These are phyloP conservation scores for Cordyceps cateniannulata DNA, from an alignment of 2,329 filamentous ascomycete genomes.

Conservation along the genomic window DNA sequence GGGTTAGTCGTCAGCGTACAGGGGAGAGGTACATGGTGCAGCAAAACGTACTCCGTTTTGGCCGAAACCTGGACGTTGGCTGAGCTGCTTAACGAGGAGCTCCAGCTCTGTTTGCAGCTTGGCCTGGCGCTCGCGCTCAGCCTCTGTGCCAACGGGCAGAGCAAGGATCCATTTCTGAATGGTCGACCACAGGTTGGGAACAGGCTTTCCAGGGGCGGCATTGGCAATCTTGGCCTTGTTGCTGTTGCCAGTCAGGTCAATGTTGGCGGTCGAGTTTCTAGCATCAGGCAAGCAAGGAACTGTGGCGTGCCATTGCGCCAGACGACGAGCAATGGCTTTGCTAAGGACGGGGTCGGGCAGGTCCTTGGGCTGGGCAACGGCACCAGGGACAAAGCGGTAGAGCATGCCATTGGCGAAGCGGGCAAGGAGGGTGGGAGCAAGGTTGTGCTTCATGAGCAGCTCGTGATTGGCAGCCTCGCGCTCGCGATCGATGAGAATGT, in stretches of 20 bases:
- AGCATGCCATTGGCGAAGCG: constrained; percentile 95
- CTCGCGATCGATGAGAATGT: constrained; percentile 92
- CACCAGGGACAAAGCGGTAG: constrained; percentile 83
- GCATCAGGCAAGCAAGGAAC: constrained; percentile 49
- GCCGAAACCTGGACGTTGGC: constrained; percentile 70
- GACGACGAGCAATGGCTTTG: constrained; percentile 71
- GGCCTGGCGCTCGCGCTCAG: constrained; percentile 60
- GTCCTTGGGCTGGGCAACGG: constrained; percentile 73
- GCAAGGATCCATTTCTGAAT: constrained; percentile 94
- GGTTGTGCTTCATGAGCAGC: constrained; percentile 71
- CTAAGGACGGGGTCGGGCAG: constrained; percentile 70
- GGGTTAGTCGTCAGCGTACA: background rate
- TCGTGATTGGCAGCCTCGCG: constrained; percentile 76
- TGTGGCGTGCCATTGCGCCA: constrained; percentile 89
- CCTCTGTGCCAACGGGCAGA: constrained; percentile 65
- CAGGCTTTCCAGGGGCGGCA: constrained; percentile 59
- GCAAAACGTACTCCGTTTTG: constrained; percentile 58
- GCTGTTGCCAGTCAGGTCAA: constrained; percentile 21
- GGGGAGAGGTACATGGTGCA: background rate
- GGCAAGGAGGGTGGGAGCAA: constrained; percentile 82
- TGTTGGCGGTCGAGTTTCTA: constrained; percentile 21
- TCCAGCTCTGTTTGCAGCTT: constrained; percentile 69
- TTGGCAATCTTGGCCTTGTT: constrained; percentile 38
- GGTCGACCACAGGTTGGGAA: constrained; percentile 89
- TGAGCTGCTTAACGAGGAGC: constrained; percentile 62